Evolutionary conservation across 2,329 filamentous ascomycete species (phyloP), one percentile per base, ranked within the genome.

Genomic region (Trichoderma pleuroti): DNA sequence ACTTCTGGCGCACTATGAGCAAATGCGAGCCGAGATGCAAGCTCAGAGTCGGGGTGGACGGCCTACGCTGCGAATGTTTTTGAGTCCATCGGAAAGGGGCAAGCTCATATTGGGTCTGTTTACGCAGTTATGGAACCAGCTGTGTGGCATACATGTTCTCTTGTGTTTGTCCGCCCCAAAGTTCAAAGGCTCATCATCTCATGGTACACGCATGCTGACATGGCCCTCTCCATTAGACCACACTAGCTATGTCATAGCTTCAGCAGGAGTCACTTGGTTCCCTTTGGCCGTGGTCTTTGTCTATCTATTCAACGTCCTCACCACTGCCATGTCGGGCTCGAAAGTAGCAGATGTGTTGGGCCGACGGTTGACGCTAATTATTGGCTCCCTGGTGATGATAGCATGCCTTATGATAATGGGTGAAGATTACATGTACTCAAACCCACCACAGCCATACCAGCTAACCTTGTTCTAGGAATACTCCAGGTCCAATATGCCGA

Each of bases 361-460:
- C 54, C 86, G 89, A 10, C 86, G 89, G 0, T 85, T 84, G 0
- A 81, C 87, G 0, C 80, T 91, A 11, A 82, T 90, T 2, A 72
- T 85, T 21, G 88, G 88, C 3, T 84, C 86, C 4, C 85, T 88
- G 73, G 76, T 85, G 60, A 89, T 89, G 86, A 87, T 86, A 78
- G 83, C 83, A 7, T 90, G 86, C 81, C 81, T 92, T 67, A 90
- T 90, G 76, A 85, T 88, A 72, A 88, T 87, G 42, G 89, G 88
- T 78, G 73, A 56, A 74, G 30, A 26, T 61, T 49, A 21, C 26
- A 3, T 28, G 26, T 28, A 28, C n/a, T 12, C 42, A 49, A 21
- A 5, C 5, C 42, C n/a, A 49, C 21, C 39, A 49, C 42, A 21
- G 42, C 9, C 42, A 49, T 21, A 12, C 42, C 42, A 21, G n/a